Percentiles rank a stretch among this genome's conserved stretches.
These are phyloP conservation scores for Closterium sp. DNA, from an alignment of 139 green algal genomes.

Conservation along the genomic window DNA sequence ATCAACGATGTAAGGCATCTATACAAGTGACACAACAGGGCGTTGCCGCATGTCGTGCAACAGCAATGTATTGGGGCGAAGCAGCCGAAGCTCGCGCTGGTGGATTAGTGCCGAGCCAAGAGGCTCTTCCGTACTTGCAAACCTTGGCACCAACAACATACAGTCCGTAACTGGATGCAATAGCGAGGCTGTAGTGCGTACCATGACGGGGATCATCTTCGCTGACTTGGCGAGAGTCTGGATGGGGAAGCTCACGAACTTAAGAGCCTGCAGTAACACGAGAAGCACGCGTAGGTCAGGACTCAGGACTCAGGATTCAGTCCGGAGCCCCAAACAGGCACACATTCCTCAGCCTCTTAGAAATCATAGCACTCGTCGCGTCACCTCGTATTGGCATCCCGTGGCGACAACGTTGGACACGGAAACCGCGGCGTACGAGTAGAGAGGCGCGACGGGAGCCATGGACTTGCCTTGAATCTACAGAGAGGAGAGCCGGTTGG, in stretches of 20 bases:
- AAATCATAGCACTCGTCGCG: not conserved
- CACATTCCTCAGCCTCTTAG: no score
- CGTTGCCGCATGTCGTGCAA: not conserved
- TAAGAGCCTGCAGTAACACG: conserved; percentile 70
- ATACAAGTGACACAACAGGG: not conserved
- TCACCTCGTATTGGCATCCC: conserved; percentile 92
- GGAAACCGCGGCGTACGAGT: conserved; percentile 70
- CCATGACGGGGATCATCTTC: conserved; percentile 98
- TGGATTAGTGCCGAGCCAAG: no score
- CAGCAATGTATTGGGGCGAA: no score
- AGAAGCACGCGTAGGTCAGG: not conserved
- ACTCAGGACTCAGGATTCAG: no score
- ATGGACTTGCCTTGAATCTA: conserved; percentile 24
- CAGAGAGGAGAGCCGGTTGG: not conserved
- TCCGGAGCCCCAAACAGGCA: no score
- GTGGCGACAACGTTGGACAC: conserved; percentile 95
- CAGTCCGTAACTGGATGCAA: not conserved
- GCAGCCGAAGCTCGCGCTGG: no score
- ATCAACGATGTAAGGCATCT: not conserved
- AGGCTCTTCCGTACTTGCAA: no score
- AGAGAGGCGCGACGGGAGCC: conserved; percentile 61
- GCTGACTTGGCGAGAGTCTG: conserved; percentile 88
- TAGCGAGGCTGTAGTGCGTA: conserved; percentile 1
- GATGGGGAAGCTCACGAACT: conserved; percentile 93
- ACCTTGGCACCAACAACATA: not conserved